Base-by-base conservation (phyloP, 2,329 filamentous ascomycete species). In the Colletotrichum euphorbiae region DNA sequence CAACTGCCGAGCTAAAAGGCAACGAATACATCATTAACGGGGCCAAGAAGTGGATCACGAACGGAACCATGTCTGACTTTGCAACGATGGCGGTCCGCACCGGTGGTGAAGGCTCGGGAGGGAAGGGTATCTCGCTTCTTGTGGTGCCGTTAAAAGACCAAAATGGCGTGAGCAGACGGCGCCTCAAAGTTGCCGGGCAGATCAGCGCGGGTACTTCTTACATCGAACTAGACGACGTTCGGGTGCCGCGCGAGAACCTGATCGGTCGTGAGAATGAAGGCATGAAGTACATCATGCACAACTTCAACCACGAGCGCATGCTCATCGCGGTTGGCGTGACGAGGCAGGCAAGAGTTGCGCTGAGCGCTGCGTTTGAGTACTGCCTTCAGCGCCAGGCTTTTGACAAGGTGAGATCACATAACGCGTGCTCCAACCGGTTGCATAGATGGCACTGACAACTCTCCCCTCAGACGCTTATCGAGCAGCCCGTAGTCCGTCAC, bases 31-130 rank as follows among this genome's bases (percentile, higher is more conserved):
- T 93, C 52, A 80, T 93, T 54, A 93, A 92, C 66, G 91, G 91
- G n/a, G 84, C 85, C 0, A 93, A 93, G 85, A 93, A 94, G 80
- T 94, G 91, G 91, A 92, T 92, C 74, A 92, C 90, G 0, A 92
- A 91, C 73, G 91, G 88, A 5, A 88, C 92, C 67, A 92, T 89
- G 90, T 83, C 87, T 5, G 87, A 93, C 67, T 89, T 88, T 72
- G 83, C 85, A 6, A 86, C 85, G 36, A 92, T 93, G 89, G 91
- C 91, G 0, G 91, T 93, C 1, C 85, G 91, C 38, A 93, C 91
- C 0, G 91, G 91, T 15, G 76, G 75, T 0, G 75, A 79, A 1
- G 89, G 87, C 0, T 85, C 88, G 0, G 90, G 90, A 0, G 81
- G 89, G 0, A 73, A 77, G 0, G 91, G 91, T 0, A 81, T 93